Percentiles rank a stretch among this genome's conserved stretches.
phyloP scores from a whole-genome alignment of 306 rosid species.

The Lablab purpureus region DNA sequence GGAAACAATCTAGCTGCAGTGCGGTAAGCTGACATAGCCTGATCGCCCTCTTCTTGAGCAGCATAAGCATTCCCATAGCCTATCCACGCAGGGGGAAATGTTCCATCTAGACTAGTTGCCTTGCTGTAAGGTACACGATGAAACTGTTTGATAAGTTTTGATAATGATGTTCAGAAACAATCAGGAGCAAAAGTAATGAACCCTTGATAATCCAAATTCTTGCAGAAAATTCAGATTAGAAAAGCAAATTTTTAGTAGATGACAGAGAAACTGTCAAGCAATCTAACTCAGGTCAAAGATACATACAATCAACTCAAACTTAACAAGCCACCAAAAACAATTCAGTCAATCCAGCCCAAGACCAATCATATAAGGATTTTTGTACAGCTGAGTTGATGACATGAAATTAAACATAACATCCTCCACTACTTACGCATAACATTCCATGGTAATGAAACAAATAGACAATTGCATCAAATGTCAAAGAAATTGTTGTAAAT shows the following conservation, averaged over 20 bases:
- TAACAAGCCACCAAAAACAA: constrained; percentile 20
- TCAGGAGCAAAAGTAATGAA: constrained; percentile 14
- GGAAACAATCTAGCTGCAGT: constrained; percentile 99
- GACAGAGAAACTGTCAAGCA: constrained; percentile 20
- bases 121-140: constrained; percentile 63
- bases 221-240: constrained; percentile 2
- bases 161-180: constrained; percentile 20
- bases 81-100: constrained; percentile 97
- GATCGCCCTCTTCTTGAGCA: constrained; percentile 98
- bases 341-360: constrained; percentile 19
- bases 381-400: constrained; percentile 12
- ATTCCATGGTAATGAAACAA: constrained; percentile 21
- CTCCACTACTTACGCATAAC: background rate
- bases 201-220: constrained; percentile 19
- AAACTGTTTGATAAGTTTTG: constrained; percentile 38
- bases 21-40: constrained; percentile 97
- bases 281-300: background rate
- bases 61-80: constrained; percentile 95
- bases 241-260: background rate
- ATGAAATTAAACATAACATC: constrained; percentile 20
- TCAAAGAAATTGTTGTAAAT: too few species aligned
- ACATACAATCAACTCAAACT: background rate
- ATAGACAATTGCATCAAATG: constrained; percentile 18
- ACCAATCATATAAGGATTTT: constrained; percentile 23
- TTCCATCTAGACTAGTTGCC: constrained; percentile 91